Conservation (phyloP, 257 asterid genomes). For the Solanum lignicaule region DNA sequence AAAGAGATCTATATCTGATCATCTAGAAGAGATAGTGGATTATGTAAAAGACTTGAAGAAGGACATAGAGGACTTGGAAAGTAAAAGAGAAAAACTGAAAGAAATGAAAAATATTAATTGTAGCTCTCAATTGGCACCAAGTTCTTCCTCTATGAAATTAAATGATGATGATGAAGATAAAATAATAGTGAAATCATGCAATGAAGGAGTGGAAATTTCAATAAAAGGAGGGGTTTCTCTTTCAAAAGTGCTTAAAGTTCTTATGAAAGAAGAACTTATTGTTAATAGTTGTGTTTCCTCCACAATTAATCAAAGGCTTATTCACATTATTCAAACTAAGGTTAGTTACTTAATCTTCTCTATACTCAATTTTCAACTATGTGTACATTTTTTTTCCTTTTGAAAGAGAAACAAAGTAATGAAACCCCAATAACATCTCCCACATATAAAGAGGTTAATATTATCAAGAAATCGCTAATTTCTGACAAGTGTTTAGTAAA, state of each 20-base stretch:
- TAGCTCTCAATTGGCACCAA: neutral
- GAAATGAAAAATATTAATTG: neutral
- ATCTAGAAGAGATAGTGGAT: neutral
- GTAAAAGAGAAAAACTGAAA: neutral
- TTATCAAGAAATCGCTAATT: too few species aligned
- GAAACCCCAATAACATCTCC: too few species aligned
- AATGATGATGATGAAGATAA: neutral
- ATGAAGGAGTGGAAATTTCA: constrained; percentile 2
- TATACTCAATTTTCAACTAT: neutral
- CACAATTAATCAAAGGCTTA: neutral
- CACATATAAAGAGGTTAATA: too few species aligned
- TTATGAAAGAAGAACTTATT: constrained; percentile 9
- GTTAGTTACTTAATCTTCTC: neutral
- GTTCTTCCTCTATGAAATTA: neutral
- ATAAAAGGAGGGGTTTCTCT: neutral
- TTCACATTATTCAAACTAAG: constrained; percentile 9
- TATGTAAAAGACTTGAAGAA: neutral
- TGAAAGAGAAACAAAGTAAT: neutral
- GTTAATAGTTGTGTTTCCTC: constrained; percentile 5
- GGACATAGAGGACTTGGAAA: neutral
- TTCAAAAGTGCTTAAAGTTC: constrained; percentile 6
- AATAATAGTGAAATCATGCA: constrained; percentile 4
- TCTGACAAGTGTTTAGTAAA: too few species aligned
- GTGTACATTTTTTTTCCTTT: neutral
- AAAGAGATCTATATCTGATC: constrained; percentile 5